Conservation (phyloP, 176 grass and related monocot genomes). For the Oryza glaberrima region DNA sequence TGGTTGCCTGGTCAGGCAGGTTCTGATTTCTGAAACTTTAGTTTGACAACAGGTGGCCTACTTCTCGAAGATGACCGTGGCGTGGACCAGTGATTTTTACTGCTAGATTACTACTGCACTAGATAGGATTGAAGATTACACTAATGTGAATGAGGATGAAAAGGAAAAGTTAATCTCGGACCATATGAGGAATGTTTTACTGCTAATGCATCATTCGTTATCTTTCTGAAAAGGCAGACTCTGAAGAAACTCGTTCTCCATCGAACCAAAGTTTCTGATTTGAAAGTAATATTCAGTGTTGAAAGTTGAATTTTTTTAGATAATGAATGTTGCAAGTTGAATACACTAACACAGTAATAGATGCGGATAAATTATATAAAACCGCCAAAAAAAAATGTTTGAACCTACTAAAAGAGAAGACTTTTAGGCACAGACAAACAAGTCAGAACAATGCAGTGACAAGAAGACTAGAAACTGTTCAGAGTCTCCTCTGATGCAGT, state of each 20-base stretch:
- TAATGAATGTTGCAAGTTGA: background rate
- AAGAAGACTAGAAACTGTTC: background rate
- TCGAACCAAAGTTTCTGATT: background rate
- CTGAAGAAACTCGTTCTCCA: conserved; percentile 28
- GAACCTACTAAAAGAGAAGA: background rate
- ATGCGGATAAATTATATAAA: no score
- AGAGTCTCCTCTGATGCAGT: background rate
- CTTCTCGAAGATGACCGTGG: conserved; percentile 19
- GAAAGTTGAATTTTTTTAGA: background rate
- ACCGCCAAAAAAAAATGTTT: background rate
- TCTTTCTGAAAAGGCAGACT: conserved; percentile 42
- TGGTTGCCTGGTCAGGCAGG: background rate
- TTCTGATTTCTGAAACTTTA: conserved; percentile 10
- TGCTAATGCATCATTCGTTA: conserved; percentile 34
- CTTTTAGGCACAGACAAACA: background rate
- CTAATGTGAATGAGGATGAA: background rate
- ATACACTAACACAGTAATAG: no score
- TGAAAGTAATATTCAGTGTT: background rate
- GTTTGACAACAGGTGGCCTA: conserved; percentile 25
- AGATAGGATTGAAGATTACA: no score
- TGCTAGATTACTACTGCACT: background rate
- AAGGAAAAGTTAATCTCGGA: conserved; percentile 5
- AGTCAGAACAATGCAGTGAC: background rate
- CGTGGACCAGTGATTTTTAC: background rate
- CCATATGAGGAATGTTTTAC: conserved; percentile 17